phyloP scores from a whole-genome alignment of 495 filamentous ascomycete genomes.

The Podospora pseudocomata region DNA sequence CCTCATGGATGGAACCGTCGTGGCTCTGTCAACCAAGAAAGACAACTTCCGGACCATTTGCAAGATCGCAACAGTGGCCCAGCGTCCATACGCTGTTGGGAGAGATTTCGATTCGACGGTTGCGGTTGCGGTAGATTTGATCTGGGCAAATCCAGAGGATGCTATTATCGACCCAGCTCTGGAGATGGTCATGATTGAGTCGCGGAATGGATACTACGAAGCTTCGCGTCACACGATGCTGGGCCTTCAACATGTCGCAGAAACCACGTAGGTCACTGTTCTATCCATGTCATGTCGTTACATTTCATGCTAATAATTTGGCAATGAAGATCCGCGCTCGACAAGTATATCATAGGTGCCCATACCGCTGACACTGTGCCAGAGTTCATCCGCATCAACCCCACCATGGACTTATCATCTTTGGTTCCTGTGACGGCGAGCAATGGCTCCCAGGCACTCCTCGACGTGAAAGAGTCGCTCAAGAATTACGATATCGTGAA shows the following conservation, averaged over 20 bases:
- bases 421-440: conserved; percentile 23
- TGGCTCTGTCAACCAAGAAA: conserved; percentile 62
- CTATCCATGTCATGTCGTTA: not conserved
- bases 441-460: not conserved
- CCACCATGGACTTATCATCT: conserved; percentile 35
- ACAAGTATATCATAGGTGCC: conserved; percentile 42
- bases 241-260: conserved; percentile 67
- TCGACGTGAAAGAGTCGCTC: not conserved
- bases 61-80: conserved; percentile 69
- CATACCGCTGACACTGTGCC: conserved; percentile 38
- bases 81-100: conserved; percentile 55
- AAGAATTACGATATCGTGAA: conserved; percentile 19
- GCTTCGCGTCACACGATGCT: conserved; percentile 65
- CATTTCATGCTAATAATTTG: not conserved
- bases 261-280: conserved; percentile 49
- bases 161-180: conserved; percentile 61
- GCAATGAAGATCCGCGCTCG: conserved; percentile 23
- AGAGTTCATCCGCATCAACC: conserved; percentile 29
- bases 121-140: conserved; percentile 57
- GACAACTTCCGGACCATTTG: conserved; percentile 66
- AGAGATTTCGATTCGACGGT: conserved; percentile 64
- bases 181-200: conserved; percentile 77
- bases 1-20: conserved; percentile 62
- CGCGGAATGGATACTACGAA: conserved; percentile 69
- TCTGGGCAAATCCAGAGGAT: conserved; percentile 61